Evolutionary conservation across 139 green algal species (phyloP), one percentile per base, ranked within the genome.

Genomic region (Micractinium sp.): DNA sequence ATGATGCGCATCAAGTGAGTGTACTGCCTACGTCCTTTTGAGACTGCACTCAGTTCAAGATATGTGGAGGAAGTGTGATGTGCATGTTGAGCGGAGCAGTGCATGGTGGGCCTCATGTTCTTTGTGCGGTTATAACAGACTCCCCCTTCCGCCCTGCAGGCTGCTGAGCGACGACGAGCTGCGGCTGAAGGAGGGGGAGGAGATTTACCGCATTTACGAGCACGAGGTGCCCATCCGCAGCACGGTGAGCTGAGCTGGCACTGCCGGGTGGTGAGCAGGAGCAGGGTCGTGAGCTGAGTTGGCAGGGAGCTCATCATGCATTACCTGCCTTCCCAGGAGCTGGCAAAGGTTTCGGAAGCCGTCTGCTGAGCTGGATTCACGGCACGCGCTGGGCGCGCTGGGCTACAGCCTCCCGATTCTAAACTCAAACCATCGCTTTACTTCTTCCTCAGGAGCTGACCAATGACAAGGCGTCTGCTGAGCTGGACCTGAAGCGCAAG

Each of bases 1-100:
- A 92, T 87, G n/a, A 93, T 94, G 90, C 91, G 96, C 29, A 95
- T 98, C n/a, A 88, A 90, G 85, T 92, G 75, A 85, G 88, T 15
- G n/a, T n/a, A n/a, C n/a, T n/a, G n/a, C n/a, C n/a, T n/a, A n/a
- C n/a, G n/a, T n/a, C n/a, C n/a, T n/a, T n/a, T n/a, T n/a, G n/a
- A n/a, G n/a, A n/a, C n/a, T n/a, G n/a, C n/a, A n/a, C n/a, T n/a
- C n/a, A n/a, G n/a, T n/a, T n/a, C n/a, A n/a, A n/a, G n/a, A n/a
- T n/a, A n/a, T n/a, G n/a, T n/a, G n/a, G n/a, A n/a, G n/a, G n/a
- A n/a, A n/a, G n/a, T n/a, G n/a, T n/a, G n/a, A n/a, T n/a, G n/a
- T n/a, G n/a, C n/a, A n/a, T n/a, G n/a, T n/a, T n/a, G n/a, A n/a
- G n/a, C n/a, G n/a, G n/a, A n/a, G n/a, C n/a, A n/a, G n/a, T n/a